Evolutionary conservation across 139 green algal genomes (phyloP).

Genomic region (Chlamydomonas incerta): DNA sequence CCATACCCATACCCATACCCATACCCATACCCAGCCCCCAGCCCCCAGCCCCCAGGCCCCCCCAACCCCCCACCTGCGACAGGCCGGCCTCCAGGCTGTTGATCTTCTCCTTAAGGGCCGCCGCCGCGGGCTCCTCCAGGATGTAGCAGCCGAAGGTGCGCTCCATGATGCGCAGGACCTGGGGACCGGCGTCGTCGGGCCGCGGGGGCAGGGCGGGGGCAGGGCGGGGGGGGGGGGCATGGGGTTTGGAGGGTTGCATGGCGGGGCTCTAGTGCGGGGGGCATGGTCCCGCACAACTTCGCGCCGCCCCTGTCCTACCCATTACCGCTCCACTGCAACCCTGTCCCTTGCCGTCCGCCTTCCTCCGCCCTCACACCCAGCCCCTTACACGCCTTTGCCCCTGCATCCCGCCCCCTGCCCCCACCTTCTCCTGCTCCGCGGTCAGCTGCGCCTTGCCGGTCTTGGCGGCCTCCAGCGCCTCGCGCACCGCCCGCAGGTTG

Average conservation of each 20-base stretch:
- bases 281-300: too few relatives aligned
- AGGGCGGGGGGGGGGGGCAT: not conserved
- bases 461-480: slow-evolving; percentile 22
- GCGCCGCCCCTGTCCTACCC: too few relatives aligned
- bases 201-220: too few relatives aligned
- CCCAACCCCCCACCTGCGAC: slow-evolving; percentile 30
- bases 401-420: too few relatives aligned
- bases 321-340: too few relatives aligned
- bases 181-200: slow-evolving; percentile 25
- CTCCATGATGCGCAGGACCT: slow-evolving; percentile 75
- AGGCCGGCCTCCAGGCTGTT: slow-evolving; percentile 82
- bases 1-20: too few relatives aligned
- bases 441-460: not conserved
- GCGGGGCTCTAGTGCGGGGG: too few relatives aligned
- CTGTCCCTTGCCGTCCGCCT: too few relatives aligned
- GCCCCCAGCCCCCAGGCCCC: slow-evolving; percentile 22
- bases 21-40: not conserved
- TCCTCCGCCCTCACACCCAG: too few relatives aligned
- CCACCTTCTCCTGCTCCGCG: not conserved
- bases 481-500: slow-evolving; percentile 67
- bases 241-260: too few relatives aligned
- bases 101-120: slow-evolving; percentile 71
- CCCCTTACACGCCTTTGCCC: too few relatives aligned
- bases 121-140: slow-evolving; percentile 61
- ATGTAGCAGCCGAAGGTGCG: slow-evolving; percentile 82